Base-by-base conservation (phyloP, 129 eudicot genomes). In the Chrysanthemum makinoi region DNA sequence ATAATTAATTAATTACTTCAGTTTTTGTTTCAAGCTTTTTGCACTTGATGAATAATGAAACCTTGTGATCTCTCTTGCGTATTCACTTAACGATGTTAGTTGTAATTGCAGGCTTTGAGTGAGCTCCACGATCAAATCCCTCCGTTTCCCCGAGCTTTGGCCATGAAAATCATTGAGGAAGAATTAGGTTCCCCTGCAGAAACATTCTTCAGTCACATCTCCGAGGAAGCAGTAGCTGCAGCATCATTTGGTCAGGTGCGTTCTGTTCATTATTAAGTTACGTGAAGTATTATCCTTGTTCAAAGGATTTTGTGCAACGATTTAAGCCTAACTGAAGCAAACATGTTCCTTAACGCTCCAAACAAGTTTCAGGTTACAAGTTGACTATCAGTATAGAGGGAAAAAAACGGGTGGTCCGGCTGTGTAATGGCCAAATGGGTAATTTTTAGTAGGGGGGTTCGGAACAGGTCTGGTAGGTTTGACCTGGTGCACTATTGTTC, bases 181-280 rank as follows among this genome's bases (percentile, higher is more conserved):
- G 99, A 95, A 67, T 59, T 95, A 49, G 99, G 97, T 66, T 75
- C 87, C 74, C 96, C 99, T 20, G 87, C 77, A 69, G 86, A 78
- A 49, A 76, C 80, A 39, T 70, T 66, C 75, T 95, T 88, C 73
- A 87, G 91, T 76, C 55, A 84, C 75, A 73, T 95, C 76, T 95
- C 99, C 70, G 96, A 86, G 71, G 99, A 95, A 84, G 96, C 97
- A 58, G 80, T 88, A 18, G 99, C 96, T 79, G 99, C 99, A 77
- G 99, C 99, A 74, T 95, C 99, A 48, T 95, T 95, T 78, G 99
- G 99, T 75, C 99, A 95, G 96, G 99, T 95, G 75, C 14, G 74
- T 76, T 39, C 49, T 15, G 11, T 60, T 70, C 53, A 63, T n/a
- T 62, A 51, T 63, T 46, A 71, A 54, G 57, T 52, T 52, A 43